Conservation (phyloP, 148 eudicot genomes). For the Cornus controversa region DNA sequence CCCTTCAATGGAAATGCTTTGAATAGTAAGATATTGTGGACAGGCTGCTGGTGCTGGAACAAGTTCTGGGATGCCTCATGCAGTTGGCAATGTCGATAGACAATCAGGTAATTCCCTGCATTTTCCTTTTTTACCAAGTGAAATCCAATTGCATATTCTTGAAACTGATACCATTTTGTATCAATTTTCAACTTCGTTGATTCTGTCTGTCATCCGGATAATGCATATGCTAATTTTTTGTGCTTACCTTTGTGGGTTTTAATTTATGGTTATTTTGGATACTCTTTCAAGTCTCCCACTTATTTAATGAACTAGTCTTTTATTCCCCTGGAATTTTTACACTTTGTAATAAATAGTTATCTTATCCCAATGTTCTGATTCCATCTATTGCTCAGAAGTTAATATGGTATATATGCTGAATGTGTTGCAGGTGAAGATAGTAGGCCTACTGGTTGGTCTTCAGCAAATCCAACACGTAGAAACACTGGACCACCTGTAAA, state of each 20-base stretch:
- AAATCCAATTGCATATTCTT: not conserved
- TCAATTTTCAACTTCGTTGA: not conserved
- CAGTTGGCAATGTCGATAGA: conserved; percentile 37
- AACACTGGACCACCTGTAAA: conserved; percentile 23
- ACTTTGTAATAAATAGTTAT: too few species aligned
- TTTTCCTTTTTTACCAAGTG: not conserved
- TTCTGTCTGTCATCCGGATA: not conserved
- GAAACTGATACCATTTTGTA: not conserved
- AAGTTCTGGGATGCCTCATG: conserved; percentile 64
- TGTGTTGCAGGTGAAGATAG: conserved; percentile 54
- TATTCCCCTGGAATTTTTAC: too few species aligned
- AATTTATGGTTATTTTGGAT: too few species aligned
- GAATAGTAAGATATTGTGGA: not conserved
- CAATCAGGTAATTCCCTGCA: conserved; percentile 45
- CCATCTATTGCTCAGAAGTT: not conserved
- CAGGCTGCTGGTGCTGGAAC: conserved; percentile 68
- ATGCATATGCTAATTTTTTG: not conserved
- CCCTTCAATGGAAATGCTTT: not conserved
- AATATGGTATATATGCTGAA: not conserved
- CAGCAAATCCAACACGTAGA: conserved; percentile 56
- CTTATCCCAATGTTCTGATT: not conserved
- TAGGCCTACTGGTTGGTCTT: conserved; percentile 51
- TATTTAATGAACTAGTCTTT: too few species aligned
- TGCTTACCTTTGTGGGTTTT: too few species aligned
- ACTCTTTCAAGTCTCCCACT: too few species aligned